Base-by-base conservation (phyloP, 177 flowering plant species). In the Vitis hybrid region DNA sequence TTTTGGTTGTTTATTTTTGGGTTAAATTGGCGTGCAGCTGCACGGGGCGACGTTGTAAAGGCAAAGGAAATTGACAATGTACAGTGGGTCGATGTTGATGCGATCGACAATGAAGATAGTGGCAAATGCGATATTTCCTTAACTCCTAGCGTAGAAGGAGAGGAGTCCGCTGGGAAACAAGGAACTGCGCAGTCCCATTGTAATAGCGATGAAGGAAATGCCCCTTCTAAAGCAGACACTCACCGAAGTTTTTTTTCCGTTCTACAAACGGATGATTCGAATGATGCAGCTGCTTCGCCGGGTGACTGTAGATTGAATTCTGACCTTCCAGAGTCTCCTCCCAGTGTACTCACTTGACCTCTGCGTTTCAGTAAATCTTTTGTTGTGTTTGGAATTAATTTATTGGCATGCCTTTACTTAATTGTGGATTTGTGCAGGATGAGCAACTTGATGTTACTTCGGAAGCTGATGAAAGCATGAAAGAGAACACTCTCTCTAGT, bases 391-490 rank as follows among this genome's bases (percentile, higher is more conserved):
- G 21, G 72, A 51, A 52, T 58, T 21, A 52, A 60, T 52, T 13
- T 59, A n/a, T 35, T 21, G 62, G 18, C 14, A 64, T 51, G 46
- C 56, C 2, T 57, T 56, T 68, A 40, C 12, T 40, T 35, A 66
- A 24, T 56, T 30, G 66, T 50, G 5, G 50, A 71, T 27, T 18
- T 70, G 13, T 68, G 72, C 88, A 88, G 92, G 70, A 63, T 66
- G 79, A 73, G 56, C 72, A 81, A 10, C 83, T 59, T 67, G 81
- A 81, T 69, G 60, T 67, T 68, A 64, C 66, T 59, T 79, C 82
- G 63, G 83, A 81, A 74, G 85, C 75, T 40, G 80, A 73, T 78
- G 81, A 73, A 46, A 72, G 82, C 62, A 30, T 71, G 74, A 58
- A 67, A 56, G 74, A 72, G 55, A 68, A 72, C 68, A 65, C 81